Evolutionary conservation across 257 asterid genomes (phyloP), one percentile per base, ranked within the genome.

Genomic region (Galeopsis tetrahit): DNA sequence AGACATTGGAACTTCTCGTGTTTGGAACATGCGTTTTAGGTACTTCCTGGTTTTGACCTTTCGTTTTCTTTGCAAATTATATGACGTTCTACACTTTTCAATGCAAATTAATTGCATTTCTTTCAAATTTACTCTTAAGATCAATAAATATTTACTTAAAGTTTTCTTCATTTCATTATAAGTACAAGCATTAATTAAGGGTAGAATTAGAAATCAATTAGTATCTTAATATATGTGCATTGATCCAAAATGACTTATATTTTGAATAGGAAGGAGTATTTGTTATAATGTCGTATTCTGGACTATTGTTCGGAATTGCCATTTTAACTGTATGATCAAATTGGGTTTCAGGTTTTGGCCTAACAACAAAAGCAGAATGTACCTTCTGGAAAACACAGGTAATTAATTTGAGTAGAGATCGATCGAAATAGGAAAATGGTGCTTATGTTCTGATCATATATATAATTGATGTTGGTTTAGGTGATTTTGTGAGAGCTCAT

Each of bases 21-120:
- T 93, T 13, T 93, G 96, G 92, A 88, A 85, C 44, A 89, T 93
- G 96, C 93, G 95, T 5, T 93, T 91, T 33, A 83, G 98, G 98
- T 91, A 21, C 28, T 21, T 21, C 28, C 28, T 21, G 28, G 28
- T 21, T 21, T 21, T 21, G 28, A 21, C 28, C 28, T 21, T 21
- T 21, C 28, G 28, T 21, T 21, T 21, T 21, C 28, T 21, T 21
- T 21, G 28, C 28, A 21, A 21, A 21, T 21, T 21, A 21, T 21
- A 21, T 21, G 1, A 21, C 1, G 28, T 21, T 21, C 1, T 21
- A 21, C 28, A 21, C 28, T 21, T 0, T 21, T 21, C 28, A 21
- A 21, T 21, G 28, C 28, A 21, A 21, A 21, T 21, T 21, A 21
- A 21, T 21, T 21, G 28, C 28, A 21, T 21, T 21, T 21, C 28